Evolutionary conservation across 352 stramenopile genomes (phyloP), one percentile per base, ranked within the genome.

Genomic region (Phytophthora chlamydospora): DNA sequence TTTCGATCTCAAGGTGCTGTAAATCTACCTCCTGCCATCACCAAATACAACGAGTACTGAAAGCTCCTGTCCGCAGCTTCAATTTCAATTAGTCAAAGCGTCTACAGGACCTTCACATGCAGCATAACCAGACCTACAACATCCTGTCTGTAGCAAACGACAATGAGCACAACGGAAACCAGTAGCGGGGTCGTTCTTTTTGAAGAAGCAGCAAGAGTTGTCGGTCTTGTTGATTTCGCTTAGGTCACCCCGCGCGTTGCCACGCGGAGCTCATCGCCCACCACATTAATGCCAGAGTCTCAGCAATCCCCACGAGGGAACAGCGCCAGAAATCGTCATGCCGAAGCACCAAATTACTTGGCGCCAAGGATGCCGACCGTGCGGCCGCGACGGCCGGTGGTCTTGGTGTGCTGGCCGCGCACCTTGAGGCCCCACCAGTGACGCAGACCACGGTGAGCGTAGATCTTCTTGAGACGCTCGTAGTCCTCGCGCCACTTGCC

Each of bases 341-440:
- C 50, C 19, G 9, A 66, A 68, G 61, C 43, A 64, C 59, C 56
- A 71, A 63, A 57, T 90, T 93, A 94, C 80, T 94, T 94, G 77
- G 81, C 82, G 58, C 69, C 85, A 62, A 94, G 82, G 67, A 95
- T 91, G 57, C 85, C 85, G 60, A 93, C 83, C 50, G 81, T 88
- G 64, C 78, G 78, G 56, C 85, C 82, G 49, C 95, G 96, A 85
- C 98, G 96, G 79, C 97, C 97, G 68, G 97, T 99, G 77, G 98
- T 99, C 90, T 98, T 99, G 77, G 98, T 99, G 97, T 99, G 98
- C 91, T 99, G 98, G 75, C 98, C 98, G 90, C 98, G 96, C 61
- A 99, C 98, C 76, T 98, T 97, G 81, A 99, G 90, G 71, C 97
- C 96, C 98, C 97, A 99, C 95, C 97, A 99, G 93, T 99, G 98